These are phyloP conservation scores for Scytalidium lignicola DNA, from an alignment of 2,329 filamentous ascomycete species.

Conservation along the genomic window DNA sequence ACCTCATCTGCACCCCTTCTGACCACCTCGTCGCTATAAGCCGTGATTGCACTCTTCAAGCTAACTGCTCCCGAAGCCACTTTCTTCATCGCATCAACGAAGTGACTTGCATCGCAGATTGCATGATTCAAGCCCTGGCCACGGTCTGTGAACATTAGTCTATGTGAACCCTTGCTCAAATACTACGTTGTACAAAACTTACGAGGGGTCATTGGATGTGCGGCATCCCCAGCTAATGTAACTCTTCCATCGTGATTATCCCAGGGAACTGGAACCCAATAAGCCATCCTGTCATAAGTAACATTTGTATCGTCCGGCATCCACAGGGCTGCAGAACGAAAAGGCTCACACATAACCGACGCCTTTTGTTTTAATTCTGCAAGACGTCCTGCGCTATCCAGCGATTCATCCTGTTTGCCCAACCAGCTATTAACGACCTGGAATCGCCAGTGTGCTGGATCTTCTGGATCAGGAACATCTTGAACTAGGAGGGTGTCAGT, in stretches of 20 bases:
- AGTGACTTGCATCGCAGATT: slow-evolving; percentile 1
- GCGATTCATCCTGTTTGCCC: background rate
- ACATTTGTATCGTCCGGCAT: slow-evolving; percentile 3
- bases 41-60: slow-evolving; percentile 8
- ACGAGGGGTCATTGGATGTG: slow-evolving; percentile 46
- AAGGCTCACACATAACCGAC: slow-evolving; percentile 1
- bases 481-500: background rate
- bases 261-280: slow-evolving; percentile 34
- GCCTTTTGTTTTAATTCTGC: background rate
- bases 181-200: background rate
- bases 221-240: slow-evolving; percentile 46
- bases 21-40: slow-evolving; percentile 10
- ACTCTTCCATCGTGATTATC: slow-evolving; percentile 36
- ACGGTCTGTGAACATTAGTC: slow-evolving; percentile 4
- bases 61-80: slow-evolving; percentile 3
- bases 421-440: slow-evolving; percentile 3
- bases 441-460: slow-evolving; percentile 1
- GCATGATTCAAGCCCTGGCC: slow-evolving; percentile 8
- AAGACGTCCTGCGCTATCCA: background rate
- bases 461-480: slow-evolving; percentile 2
- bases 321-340: slow-evolving; percentile 6
- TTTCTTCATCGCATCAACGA: slow-evolving; percentile 6
- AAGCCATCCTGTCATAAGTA: slow-evolving; percentile 1
- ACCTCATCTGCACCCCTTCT: slow-evolving; percentile 11
- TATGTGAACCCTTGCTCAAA: background rate